Conservation (phyloP, 2,329 filamentous ascomycete genomes). For the Neonectria neomacrospora region DNA sequence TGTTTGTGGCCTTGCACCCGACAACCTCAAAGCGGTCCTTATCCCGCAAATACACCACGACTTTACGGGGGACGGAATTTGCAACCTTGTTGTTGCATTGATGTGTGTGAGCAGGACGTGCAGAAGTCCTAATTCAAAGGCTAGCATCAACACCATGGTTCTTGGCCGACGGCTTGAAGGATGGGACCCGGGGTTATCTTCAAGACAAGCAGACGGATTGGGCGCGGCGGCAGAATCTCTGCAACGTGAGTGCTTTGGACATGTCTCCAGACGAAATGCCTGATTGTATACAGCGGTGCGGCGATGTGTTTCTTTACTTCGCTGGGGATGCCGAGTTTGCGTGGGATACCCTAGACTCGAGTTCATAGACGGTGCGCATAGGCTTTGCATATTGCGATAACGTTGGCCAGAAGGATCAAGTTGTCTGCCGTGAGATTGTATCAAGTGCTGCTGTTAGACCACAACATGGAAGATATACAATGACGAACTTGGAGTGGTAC, state of each 20-base stretch:
- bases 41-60: too few species aligned
- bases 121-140: too few species aligned
- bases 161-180: neutral
- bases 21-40: neutral
- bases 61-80: neutral
- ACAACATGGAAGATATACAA: neutral
- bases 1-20: too few species aligned
- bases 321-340: neutral
- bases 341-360: too few species aligned
- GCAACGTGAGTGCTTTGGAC: neutral
- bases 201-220: neutral
- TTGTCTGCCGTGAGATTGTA: neutral
- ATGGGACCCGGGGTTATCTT: neutral
- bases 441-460: neutral
- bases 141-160: neutral
- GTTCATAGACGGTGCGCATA: neutral
- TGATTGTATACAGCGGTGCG: neutral
- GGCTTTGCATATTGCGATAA: neutral
- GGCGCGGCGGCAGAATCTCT: neutral
- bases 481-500: neutral
- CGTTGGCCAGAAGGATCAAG: neutral
- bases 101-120: neutral
- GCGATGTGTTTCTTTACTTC: neutral
- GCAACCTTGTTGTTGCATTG: neutral
- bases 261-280: neutral